Evolutionary conservation across 1,284 basidiomycete species (phyloP), one percentile per base, ranked within the genome.

Genomic region (Tilletia indica): DNA sequence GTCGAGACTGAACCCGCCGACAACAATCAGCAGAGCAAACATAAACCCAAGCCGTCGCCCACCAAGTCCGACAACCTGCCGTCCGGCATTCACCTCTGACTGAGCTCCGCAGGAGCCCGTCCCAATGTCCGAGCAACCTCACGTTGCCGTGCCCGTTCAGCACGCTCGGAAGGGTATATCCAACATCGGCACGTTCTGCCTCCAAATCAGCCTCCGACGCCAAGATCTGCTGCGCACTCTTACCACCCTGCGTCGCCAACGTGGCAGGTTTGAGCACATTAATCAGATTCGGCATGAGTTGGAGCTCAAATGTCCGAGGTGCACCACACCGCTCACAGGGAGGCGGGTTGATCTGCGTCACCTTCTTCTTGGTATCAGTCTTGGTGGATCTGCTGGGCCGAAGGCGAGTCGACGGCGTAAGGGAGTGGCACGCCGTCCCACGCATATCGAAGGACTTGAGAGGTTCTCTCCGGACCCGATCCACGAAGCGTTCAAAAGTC

Each of bases 241-340:
- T 71, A 5, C 49, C 9, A 19, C 76, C 74, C 5, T 75, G 71
- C 3, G 51, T 39, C 19, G 73, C 64, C 51, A 83, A 72, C 19
- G 68, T 48, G 2, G 77, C 70, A 2, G 74, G 70, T 3, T 75
- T 75, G 19, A 84, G 73, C 19, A 79, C 67, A 70, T 84, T 82
- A 61, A 81, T 80, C 3, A 84, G 70, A 49, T 83, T 82, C 3
- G 82, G 82, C 82, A 84, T 84, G 58, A 84, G 79, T 71, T 84
- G 82, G n/a, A 80, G 72, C 71, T 84, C 82, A 56, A 83, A 84
- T 4, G 77, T 74, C 36, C 82, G 70, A 25, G 73, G 70, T 2
- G 70, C 71, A 9, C 81, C 80, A 68, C 82, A 84, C 0, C 64
- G 51, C 2, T 70, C 68, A 45, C 82, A 84, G 5, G 77, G 71